These are phyloP conservation scores for Claviceps africana DNA, from an alignment of 2,329 filamentous ascomycete species.

Conservation along the genomic window DNA sequence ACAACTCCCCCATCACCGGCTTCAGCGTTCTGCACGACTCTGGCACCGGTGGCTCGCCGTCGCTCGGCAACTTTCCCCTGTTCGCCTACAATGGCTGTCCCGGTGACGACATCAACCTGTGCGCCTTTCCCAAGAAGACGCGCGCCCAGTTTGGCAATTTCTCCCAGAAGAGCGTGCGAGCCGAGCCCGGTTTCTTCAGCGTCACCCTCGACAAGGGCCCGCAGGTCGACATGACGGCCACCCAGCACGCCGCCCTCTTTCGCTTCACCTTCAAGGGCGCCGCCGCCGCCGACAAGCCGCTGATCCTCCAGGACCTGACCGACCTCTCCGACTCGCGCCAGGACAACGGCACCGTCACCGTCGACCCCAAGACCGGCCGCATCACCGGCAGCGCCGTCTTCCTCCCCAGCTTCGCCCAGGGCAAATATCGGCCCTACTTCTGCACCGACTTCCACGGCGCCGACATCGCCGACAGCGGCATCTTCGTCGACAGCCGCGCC, in stretches of 20 bases:
- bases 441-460: conserved; percentile 54
- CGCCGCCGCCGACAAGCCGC: conserved; percentile 28
- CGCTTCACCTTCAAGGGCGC: conserved; percentile 45
- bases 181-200: conserved; percentile 51
- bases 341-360: conserved; percentile 40
- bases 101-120: conserved; percentile 46
- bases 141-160: conserved; percentile 29
- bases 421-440: conserved; percentile 46
- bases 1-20: conserved; percentile 34
- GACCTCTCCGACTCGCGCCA: conserved; percentile 49
- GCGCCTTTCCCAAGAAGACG: conserved; percentile 40
- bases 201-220: conserved; percentile 45
- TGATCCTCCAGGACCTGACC: conserved; percentile 51
- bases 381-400: conserved; percentile 51
- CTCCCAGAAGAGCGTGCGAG: conserved; percentile 34
- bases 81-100: conserved; percentile 52
- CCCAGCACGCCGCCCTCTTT: conserved; percentile 53
- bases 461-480: conserved; percentile 42
- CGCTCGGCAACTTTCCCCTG: conserved; percentile 59
- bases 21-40: conserved; percentile 47
- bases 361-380: conserved; percentile 42
- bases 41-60: conserved; percentile 43
- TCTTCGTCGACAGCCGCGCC: conserved; percentile 45
- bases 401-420: conserved; percentile 49
- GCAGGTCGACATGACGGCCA: conserved; percentile 51